Base-by-base conservation (phyloP, 768 basidiomycete genomes). In the Clathrus columnatus region DNA sequence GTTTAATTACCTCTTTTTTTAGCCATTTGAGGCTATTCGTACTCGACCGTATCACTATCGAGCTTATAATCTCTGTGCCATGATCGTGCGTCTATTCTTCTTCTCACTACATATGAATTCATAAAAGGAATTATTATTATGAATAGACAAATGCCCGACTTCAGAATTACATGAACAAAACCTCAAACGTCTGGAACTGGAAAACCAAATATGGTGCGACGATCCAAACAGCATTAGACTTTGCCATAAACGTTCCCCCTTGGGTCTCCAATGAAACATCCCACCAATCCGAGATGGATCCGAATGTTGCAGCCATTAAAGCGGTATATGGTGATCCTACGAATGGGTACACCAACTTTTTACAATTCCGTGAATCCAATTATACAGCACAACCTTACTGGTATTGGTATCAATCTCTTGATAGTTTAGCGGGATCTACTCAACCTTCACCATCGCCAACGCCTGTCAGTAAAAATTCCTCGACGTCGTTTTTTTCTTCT, bases 41-140 rank as follows among this genome's bases (percentile, higher is more conserved):
- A 67, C 66, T 10, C 51, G 61, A 28, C 56, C 66, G n/a, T 68
- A 59, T 56, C 67, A 68, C 54, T 68, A 68, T 54, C 60, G 67
- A 10, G 64, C 64, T 0, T 68, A 66, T 55, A 67, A 67, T 48
- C 61, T 65, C 23, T 62, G 60, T 2, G 28, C 29, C 4, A 41
- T 29, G n/a, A n/a, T 56, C 26, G 36, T 51, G 56, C 32, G 49
- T 23, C n/a, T n/a, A n/a, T n/a, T n/a, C n/a, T n/a, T n/a, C n/a
- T n/a, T n/a, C n/a, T n/a, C n/a, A n/a, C n/a, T n/a, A n/a, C n/a
- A n/a, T n/a, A n/a, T n/a, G n/a, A n/a, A n/a, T n/a, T n/a, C n/a
- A n/a, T 32, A 14, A 5, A 18, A 29, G 10, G 11, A 28, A 11
- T 28, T 41, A 64, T 65, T 17, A 62, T 68, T 18, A 14, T 36